Conservation (phyloP, 345 rosid species). For the Eutrema heterophyllum region DNA sequence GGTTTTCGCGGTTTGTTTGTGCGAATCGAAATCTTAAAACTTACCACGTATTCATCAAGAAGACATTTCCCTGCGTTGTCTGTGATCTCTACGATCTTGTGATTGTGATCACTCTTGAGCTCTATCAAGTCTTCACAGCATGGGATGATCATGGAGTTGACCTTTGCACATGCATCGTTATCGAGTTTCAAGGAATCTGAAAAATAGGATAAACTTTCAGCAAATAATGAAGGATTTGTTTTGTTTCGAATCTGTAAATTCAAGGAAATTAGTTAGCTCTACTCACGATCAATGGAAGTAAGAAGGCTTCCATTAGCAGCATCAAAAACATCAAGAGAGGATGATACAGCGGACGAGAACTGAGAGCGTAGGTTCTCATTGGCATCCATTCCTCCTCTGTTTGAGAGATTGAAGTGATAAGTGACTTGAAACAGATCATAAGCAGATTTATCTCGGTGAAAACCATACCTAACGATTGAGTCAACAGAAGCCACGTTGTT, state of each 20-base stretch:
- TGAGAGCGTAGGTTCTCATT: constrained; percentile 55
- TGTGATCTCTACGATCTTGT: constrained; percentile 76
- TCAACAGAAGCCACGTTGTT: constrained; percentile 80
- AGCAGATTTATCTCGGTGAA: neutral
- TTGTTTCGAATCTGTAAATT: neutral
- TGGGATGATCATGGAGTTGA: constrained; percentile 80
- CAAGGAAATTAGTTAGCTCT: constrained; percentile 7
- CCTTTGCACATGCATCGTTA: constrained; percentile 71
- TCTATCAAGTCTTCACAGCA: constrained; percentile 78
- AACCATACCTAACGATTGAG: constrained; percentile 75
- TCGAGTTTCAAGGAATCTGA: constrained; percentile 93
- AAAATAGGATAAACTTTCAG: neutral
- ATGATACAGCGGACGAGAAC: constrained; percentile 73
- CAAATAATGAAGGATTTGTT: neutral
- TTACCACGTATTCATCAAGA: constrained; percentile 76
- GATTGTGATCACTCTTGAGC: constrained; percentile 77
- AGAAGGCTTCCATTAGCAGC: constrained; percentile 57
- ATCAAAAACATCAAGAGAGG: constrained; percentile 61
- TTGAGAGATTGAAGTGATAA: constrained; percentile 1
- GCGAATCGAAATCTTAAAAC: neutral
- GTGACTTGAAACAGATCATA: neutral
- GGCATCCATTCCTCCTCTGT: constrained; percentile 78
- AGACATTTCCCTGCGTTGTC: constrained; percentile 90
- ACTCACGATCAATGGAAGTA: constrained; percentile 76
- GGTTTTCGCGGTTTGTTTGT: neutral